A percentile compares a stretch with the other conserved stretches of the same genome.
These are phyloP conservation scores for Coemansia guatemalensis DNA, from an alignment of 192 early-diverging fungal species.

Conservation along the genomic window DNA sequence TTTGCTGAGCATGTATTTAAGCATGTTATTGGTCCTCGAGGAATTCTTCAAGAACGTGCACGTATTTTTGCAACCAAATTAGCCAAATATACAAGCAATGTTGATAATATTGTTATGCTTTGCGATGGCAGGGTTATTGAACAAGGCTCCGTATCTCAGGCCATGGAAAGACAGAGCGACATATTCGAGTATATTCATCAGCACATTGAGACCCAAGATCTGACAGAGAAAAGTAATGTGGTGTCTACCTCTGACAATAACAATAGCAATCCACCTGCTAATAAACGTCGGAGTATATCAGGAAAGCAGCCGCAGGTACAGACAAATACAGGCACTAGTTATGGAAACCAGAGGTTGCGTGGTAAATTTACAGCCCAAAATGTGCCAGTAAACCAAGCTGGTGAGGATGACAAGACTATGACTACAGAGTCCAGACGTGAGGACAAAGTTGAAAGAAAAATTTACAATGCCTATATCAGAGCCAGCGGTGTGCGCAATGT, in stretches of 20 bases:
- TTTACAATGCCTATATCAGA: conserved; percentile 77
- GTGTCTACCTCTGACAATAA: conserved; percentile 13
- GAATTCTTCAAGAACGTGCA: conserved; percentile 45
- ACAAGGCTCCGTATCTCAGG: conserved; percentile 45
- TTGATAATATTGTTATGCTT: conserved; percentile 53
- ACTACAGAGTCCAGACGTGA: conserved; percentile 75
- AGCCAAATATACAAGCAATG: conserved; percentile 47
- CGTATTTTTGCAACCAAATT: conserved; percentile 60
- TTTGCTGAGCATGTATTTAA: conserved; percentile 58
- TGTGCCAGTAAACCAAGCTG: conserved; percentile 21
- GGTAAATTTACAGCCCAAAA: background rate
- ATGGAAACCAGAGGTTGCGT: background rate
- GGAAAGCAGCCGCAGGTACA: conserved; percentile 39
- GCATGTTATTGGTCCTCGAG: conserved; percentile 48
- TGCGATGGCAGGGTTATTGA: conserved; percentile 51
- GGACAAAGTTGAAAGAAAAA: conserved; percentile 72
- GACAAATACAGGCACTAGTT: conserved; percentile 45
- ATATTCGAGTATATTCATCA: conserved; percentile 50
- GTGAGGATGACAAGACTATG: conserved; percentile 41
- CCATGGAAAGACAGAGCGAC: conserved; percentile 34
- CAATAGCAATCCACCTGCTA: conserved; percentile 14
- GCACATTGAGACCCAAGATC: conserved; percentile 8
- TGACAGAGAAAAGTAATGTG: conserved; percentile 3
- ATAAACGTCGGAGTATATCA: conserved; percentile 21
- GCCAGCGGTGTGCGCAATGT: conserved; percentile 65